A percentile compares a stretch with the other conserved stretches of the same genome.
These are phyloP conservation scores for Acanthamoeba triangularis DNA, from an alignment of 208 protist species.

Conservation along the genomic window DNA sequence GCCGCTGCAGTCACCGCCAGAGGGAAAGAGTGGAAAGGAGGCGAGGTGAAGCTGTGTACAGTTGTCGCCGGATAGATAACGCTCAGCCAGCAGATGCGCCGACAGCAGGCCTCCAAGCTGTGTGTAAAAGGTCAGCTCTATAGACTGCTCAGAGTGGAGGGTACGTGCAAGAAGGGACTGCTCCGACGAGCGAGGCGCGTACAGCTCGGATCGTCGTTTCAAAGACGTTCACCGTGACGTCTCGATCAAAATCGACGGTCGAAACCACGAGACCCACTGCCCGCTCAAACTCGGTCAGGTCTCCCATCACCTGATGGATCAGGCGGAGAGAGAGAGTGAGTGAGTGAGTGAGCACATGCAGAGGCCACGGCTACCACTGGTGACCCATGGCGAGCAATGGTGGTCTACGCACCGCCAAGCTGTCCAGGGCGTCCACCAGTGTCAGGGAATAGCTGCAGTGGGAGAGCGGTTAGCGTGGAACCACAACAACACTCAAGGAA, in stretches of 20 bases:
- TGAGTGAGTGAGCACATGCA: neutral
- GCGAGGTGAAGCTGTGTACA: neutral
- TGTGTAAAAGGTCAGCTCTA: too few species aligned
- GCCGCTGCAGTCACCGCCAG: neutral
- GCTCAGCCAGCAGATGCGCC: conserved; percentile 64
- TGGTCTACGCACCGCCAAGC: conserved; percentile 60
- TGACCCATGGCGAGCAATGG: neutral
- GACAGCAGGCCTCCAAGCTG: conserved; percentile 60
- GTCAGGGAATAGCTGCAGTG: neutral
- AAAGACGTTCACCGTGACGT: conserved; percentile 93
- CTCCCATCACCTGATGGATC: conserved; percentile 66
- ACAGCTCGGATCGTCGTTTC: conserved; percentile 94
- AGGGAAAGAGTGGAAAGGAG: neutral
- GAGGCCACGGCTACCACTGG: neutral
- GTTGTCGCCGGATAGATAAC: neutral
- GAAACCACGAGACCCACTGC: conserved; percentile 88
- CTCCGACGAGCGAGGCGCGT: conserved; percentile 79
- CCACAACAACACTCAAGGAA: neutral
- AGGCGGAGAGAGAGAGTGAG: neutral
- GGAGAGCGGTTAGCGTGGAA: too few species aligned
- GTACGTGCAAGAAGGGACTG: too few species aligned
- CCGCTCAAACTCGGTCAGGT: conserved; percentile 83
- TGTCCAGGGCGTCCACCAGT: conserved; percentile 41
- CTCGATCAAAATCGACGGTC: conserved; percentile 87
- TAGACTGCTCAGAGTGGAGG: too few species aligned